Evolutionary conservation across 1,284 basidiomycete genomes (phyloP).

Genomic region (Abortiporus biennis): DNA sequence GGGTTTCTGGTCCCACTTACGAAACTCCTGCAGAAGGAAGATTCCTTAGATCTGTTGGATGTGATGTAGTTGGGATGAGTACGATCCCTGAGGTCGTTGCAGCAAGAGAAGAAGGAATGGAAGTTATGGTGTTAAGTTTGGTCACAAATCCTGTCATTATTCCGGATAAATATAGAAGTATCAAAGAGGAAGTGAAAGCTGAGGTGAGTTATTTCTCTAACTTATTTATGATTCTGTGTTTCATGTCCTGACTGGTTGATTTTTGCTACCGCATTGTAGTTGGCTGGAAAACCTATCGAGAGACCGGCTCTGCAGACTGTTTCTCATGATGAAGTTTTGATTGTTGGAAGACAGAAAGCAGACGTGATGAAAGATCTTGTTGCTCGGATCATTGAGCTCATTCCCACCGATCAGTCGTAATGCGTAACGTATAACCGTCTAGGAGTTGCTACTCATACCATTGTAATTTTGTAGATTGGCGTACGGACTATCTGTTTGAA

Average conservation of each 20-base stretch:
- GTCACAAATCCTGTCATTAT: constrained; percentile 83
- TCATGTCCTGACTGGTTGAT: constrained; percentile 7
- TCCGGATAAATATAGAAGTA: constrained; percentile 60
- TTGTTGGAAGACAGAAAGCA: constrained; percentile 61
- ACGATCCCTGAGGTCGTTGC: constrained; percentile 88
- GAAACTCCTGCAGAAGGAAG: constrained; percentile 81
- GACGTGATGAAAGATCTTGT: constrained; percentile 67
- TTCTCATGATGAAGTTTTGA: constrained; percentile 80
- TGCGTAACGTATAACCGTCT: too few species aligned
- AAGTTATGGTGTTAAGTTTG: constrained; percentile 71
- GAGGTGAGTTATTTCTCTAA: constrained; percentile 68
- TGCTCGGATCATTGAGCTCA: constrained; percentile 46
- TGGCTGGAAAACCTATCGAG: constrained; percentile 49
- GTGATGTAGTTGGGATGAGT: constrained; percentile 85
- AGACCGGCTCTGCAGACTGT: constrained; percentile 44
- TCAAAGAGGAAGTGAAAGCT: constrained; percentile 65
- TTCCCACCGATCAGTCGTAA: constrained; percentile 1
- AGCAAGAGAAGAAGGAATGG: constrained; percentile 67
- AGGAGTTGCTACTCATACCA: too few species aligned
- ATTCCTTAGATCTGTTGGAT: constrained; percentile 64
- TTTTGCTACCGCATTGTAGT: constrained; percentile 29
- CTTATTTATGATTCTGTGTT: constrained; percentile 4
- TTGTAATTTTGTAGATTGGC: too few species aligned
- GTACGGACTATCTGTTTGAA: too few species aligned
- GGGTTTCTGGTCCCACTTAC: constrained; percentile 82